phyloP scores from a whole-genome alignment of 768 basidiomycete species.

The Mycena rebaudengoi region DNA sequence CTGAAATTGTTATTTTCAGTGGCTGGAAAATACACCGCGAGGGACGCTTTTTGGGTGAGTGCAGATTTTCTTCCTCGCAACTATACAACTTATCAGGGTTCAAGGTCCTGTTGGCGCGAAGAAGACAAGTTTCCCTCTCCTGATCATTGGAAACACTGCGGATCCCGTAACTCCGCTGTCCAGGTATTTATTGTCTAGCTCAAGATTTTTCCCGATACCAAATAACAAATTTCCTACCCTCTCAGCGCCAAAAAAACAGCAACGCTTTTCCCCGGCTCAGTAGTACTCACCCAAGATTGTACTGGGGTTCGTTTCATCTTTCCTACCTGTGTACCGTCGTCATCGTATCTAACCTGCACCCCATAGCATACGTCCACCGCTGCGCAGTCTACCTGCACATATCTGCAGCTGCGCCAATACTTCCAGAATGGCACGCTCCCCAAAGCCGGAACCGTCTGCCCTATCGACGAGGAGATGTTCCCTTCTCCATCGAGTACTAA shows the following conservation, averaged over 20 bases:
- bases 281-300: constrained; percentile 53
- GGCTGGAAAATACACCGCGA: background rate
- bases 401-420: constrained; percentile 20
- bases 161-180: constrained; percentile 31
- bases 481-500: too few species aligned
- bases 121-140: constrained; percentile 49
- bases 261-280: constrained; percentile 44
- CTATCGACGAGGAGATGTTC: background rate
- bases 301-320: constrained; percentile 40
- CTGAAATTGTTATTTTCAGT: too few species aligned
- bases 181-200: background rate
- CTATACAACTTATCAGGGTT: background rate
- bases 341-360: background rate
- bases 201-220: too few species aligned
- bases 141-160: constrained; percentile 51
- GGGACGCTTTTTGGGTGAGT: background rate
- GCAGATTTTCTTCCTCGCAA: too few species aligned
- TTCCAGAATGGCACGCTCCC: constrained; percentile 28
- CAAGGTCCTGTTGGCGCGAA: constrained; percentile 45
- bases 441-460: background rate
- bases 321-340: too few species aligned
- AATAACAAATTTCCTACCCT: too few species aligned
- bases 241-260: constrained; percentile 51
- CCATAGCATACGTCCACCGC: background rate
- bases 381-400: constrained; percentile 9